A percentile compares a stretch with the other conserved stretches of the same genome.
Conservation (phyloP, 2,329 filamentous ascomycete genomes). For the Fusarium mangiferae region DNA sequence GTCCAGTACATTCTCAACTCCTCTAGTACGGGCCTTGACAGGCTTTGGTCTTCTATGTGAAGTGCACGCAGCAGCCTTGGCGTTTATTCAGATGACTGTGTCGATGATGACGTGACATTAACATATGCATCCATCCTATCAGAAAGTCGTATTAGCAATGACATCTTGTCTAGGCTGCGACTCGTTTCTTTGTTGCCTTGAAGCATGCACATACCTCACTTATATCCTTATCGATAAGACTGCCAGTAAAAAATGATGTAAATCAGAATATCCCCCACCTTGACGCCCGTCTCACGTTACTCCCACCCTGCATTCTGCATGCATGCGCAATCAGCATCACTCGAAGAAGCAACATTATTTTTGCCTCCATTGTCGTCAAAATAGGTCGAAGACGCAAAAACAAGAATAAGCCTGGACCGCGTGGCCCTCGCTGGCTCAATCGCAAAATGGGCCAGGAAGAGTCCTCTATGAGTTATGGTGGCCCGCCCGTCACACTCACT, state of each 20-base stretch:
- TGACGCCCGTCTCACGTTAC: background rate
- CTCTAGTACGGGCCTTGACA: background rate
- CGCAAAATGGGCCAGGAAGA: slow-evolving; percentile 87
- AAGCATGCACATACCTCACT: slow-evolving; percentile 10
- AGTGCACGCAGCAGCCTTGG: background rate
- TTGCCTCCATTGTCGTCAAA: slow-evolving; percentile 40
- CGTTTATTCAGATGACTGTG: background rate
- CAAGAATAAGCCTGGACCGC: slow-evolving; percentile 49
- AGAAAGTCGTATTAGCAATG: background rate
- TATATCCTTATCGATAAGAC: slow-evolving; percentile 41
- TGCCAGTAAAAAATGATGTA: slow-evolving; percentile 37
- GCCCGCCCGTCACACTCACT: slow-evolving; percentile 71
- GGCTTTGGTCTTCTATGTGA: background rate
- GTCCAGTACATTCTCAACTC: background rate
- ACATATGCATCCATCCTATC: background rate
- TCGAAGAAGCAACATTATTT: background rate
- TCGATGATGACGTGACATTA: background rate
- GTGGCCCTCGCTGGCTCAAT: slow-evolving; percentile 47
- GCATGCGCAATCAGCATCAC: slow-evolving; percentile 20
- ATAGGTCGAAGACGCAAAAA: slow-evolving; percentile 54
- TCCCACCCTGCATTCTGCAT: slow-evolving; percentile 18
- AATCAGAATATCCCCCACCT: slow-evolving; percentile 39
- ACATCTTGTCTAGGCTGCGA: background rate
- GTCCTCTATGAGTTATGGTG: slow-evolving; percentile 74
- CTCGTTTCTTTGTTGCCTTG: slow-evolving; percentile 8